These are phyloP conservation scores for Acacia melanoxylon DNA, from an alignment of 306 rosid genomes.

Conservation along the genomic window DNA sequence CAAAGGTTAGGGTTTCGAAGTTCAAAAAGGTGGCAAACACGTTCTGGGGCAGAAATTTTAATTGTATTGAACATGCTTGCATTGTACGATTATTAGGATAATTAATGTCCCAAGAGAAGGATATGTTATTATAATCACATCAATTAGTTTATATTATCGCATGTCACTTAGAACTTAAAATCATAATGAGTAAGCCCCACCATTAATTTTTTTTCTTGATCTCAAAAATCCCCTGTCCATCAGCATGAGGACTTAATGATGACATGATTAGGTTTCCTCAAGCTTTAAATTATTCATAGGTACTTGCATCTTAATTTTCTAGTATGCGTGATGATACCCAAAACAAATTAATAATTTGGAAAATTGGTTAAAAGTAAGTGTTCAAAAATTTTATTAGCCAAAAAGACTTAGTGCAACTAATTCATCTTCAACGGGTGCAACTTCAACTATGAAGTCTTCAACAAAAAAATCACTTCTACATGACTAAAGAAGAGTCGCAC, in stretches of 20 bases:
- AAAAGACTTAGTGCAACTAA: too few species aligned
- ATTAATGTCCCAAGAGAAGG: constrained; percentile 12
- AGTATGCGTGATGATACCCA: not conserved
- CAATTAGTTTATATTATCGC: constrained; percentile 27
- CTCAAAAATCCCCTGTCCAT: constrained; percentile 21
- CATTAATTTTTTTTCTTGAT: not conserved
- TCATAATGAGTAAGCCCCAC: not conserved
- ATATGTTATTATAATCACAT: constrained; percentile 18
- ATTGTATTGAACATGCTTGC: constrained; percentile 22
- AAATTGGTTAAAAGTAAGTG: too few species aligned
- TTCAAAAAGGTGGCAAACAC: constrained; percentile 42
- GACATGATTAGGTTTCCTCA: constrained; percentile 10
- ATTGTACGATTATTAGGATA: constrained; percentile 12
- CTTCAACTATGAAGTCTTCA: too few species aligned
- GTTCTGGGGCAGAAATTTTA: constrained; percentile 25
- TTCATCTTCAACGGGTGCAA: too few species aligned
- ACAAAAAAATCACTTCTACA: too few species aligned
- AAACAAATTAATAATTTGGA: too few species aligned
- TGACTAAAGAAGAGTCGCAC: too few species aligned
- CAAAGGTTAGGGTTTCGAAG: not conserved
- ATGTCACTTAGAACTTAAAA: constrained; percentile 2
- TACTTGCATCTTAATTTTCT: not conserved
- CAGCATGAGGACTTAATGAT: constrained; percentile 1
- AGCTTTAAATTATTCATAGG: not conserved
- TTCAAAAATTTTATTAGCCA: too few species aligned